Conservation (phyloP, 352 stramenopile species). For the Phytophthora lateralis region DNA sequence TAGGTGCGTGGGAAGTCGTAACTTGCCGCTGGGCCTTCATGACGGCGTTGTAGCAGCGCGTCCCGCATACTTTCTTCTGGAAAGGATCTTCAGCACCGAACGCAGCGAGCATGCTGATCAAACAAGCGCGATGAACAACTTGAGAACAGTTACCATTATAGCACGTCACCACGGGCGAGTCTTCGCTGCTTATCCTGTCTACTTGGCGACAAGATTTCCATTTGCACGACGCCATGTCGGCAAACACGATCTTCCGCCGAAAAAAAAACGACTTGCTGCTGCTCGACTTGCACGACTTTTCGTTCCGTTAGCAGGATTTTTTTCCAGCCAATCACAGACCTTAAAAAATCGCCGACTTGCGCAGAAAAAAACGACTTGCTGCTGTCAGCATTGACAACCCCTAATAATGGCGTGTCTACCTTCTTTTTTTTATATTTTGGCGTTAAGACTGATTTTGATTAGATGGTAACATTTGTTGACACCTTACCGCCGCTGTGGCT, state of each 20-base stretch:
- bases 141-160: background rate
- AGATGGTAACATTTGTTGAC: no score
- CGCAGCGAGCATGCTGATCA: conserved; percentile 6
- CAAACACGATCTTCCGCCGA: background rate
- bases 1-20: background rate
- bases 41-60: conserved; percentile 9
- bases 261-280: background rate
- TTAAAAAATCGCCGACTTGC: background rate
- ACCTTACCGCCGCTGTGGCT: no score
- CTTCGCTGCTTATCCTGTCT: background rate
- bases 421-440: no score
- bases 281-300: background rate
- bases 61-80: background rate
- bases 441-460: no score
- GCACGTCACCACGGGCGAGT: background rate
- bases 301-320: background rate
- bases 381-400: background rate
- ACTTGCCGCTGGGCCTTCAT: background rate
- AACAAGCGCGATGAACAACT: background rate
- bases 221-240: background rate
- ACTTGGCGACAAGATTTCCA: background rate
- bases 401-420: no score
- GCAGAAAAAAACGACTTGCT: background rate
- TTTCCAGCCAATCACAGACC: background rate
- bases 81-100: background rate